phyloP scores from a whole-genome alignment of 2,329 filamentous ascomycete genomes.

The Ceratocystis eucalypticola region DNA sequence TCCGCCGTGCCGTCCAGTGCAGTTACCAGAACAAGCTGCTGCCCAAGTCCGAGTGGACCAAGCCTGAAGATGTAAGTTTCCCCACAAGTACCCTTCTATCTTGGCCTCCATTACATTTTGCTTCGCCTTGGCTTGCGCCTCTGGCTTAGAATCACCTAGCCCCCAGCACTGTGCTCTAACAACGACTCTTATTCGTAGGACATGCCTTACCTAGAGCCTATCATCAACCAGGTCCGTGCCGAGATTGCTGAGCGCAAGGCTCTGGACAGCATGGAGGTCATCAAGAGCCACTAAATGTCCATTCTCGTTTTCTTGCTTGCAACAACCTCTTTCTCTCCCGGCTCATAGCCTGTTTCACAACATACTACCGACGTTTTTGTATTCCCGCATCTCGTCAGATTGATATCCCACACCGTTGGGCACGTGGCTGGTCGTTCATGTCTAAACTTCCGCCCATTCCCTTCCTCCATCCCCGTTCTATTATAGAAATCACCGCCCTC shows the following conservation, averaged over 20 bases:
- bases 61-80: slow-evolving; percentile 36
- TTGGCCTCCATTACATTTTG: background rate
- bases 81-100: background rate
- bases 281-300: slow-evolving; percentile 35
- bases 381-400: background rate
- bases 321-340: slow-evolving; percentile 6
- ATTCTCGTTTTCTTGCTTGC: slow-evolving; percentile 3
- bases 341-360: background rate
- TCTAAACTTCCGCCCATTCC: background rate
- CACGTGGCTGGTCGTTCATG: background rate
- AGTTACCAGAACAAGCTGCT: slow-evolving; percentile 51
- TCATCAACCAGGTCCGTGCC: slow-evolving; percentile 39
- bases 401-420: background rate
- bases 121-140: background rate
- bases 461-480: background rate
- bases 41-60: slow-evolving; percentile 48
- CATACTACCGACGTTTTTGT: background rate
- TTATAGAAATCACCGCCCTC: background rate
- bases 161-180: background rate
- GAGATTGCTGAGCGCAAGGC: slow-evolving; percentile 39
- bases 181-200: slow-evolving; percentile 30
- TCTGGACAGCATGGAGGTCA: slow-evolving; percentile 37
- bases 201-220: slow-evolving; percentile 39
- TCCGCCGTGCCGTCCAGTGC: slow-evolving; percentile 84
- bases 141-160: background rate